phyloP scores from a whole-genome alignment of 2,329 filamentous ascomycete genomes.

The Fusarium burgessii region DNA sequence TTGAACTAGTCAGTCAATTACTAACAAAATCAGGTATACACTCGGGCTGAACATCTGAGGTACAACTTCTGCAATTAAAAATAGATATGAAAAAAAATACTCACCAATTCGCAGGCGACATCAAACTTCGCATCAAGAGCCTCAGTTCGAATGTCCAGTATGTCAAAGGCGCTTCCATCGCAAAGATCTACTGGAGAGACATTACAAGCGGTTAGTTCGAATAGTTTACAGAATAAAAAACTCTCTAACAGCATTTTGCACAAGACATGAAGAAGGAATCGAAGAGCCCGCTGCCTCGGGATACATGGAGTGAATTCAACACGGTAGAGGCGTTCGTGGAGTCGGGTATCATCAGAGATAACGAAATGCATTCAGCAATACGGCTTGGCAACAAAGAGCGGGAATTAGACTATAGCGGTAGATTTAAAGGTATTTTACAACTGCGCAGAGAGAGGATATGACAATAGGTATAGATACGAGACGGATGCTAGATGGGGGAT shows the following conservation, averaged over 20 bases:
- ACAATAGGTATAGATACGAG: too few species aligned
- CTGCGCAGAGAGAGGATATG: too few species aligned
- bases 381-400: too few species aligned
- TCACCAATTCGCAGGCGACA: neutral
- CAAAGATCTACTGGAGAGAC: constrained; percentile 11
- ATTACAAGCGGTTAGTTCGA: constrained; percentile 13
- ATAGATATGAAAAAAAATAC: neutral
- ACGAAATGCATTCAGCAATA: neutral
- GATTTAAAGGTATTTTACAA: too few species aligned
- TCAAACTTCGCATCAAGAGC: constrained; percentile 11
- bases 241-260: neutral
- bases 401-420: too few species aligned
- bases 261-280: constrained; percentile 1
- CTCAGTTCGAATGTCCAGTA: constrained; percentile 14
- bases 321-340: neutral
- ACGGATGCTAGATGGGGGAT: too few species aligned
- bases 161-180: constrained; percentile 14
- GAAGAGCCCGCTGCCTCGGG: neutral
- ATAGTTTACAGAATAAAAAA: too few species aligned
- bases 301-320: neutral
- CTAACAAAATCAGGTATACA: constrained; percentile 4
- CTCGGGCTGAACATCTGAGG: constrained; percentile 16
- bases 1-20: accelerated
- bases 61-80: neutral
- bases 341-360: too few species aligned